Base-by-base conservation (phyloP, 2,329 filamentous ascomycete species). In the Phaeomoniella chlamydospora region DNA sequence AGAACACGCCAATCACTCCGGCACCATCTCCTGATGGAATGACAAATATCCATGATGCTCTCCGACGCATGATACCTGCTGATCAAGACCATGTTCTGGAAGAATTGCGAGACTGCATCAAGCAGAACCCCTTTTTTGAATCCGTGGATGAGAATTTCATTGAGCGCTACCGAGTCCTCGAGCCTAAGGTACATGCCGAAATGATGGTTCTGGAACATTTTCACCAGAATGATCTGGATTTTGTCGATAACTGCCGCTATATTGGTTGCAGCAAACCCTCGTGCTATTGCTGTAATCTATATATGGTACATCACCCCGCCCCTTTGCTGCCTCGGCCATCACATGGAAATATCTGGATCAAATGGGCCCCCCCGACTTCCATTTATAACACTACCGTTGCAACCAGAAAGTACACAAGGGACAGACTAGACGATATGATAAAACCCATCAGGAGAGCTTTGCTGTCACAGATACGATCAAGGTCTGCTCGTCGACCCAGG, bases 211-310 rank as follows among this genome's bases (percentile, higher is more conserved):
- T 70, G 1, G 64, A 72, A 29, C 50, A 64, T 35, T 70, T 70
- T 41, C 48, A 58, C 40, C 35, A 41, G 4, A 44, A 44, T 0
- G 22, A 43, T 0, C 43, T 59, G 2, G 15, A 12, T 0, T 70
- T 65, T 41, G 50, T 53, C 3, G 51, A 48, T 2, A 37, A 49
- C 3, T 65, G 70, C 38, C 47, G 49, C 3, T 70, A 59, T 41
- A 59, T 72, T 10, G 66, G 59, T 3, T 67, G 60, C 39, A 72
- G 66, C 45, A 72, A 72, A 45, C 57, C 58, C 0, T 60, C 68
- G 3, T 72, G 67, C 37, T 62, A 64, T 39, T 65, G 61, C 35
- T 72, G 66, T 44, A 45, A 47, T 37, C 39, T 52, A 22, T 55
- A 56, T 33, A 49, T 55, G 34, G 40, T 29, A 13, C 26, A 46